These are phyloP conservation scores for Nemania sp. DNA, from an alignment of 2,329 filamentous ascomycete species.

Conservation along the genomic window DNA sequence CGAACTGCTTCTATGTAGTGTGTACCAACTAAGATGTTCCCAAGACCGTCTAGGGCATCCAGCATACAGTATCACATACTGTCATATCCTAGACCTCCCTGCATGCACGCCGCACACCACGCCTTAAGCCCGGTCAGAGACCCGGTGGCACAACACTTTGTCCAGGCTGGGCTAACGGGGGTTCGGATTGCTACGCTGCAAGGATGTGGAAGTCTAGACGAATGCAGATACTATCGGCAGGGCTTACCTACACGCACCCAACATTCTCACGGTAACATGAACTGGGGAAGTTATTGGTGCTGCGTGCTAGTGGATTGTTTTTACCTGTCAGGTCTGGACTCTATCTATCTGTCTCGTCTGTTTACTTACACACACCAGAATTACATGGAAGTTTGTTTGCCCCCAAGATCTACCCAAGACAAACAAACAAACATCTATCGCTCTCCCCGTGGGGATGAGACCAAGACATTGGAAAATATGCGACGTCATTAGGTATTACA, in stretches of 20 bases:
- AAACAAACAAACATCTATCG: background rate
- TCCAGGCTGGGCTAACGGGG: slow-evolving; percentile 7
- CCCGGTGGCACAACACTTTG: slow-evolving; percentile 23
- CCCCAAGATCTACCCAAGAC: too few relatives aligned
- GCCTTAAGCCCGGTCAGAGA: slow-evolving; percentile 23
- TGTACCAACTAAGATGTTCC: slow-evolving; percentile 21
- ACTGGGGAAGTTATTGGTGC: background rate
- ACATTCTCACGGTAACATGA: background rate
- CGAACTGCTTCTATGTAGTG: background rate
- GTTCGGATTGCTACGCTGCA: slow-evolving; percentile 20
- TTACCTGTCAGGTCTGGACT: background rate
- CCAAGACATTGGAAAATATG: background rate
- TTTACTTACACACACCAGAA: background rate
- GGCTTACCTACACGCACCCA: slow-evolving; percentile 12
- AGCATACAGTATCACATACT: slow-evolving; percentile 32
- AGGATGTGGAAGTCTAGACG: slow-evolving; percentile 9
- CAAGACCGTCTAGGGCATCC: slow-evolving; percentile 16
- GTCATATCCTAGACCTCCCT: slow-evolving; percentile 15
- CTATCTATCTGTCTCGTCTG: background rate
- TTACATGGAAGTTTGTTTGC: background rate
- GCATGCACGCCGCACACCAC: slow-evolving; percentile 13
- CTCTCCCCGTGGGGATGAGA: background rate
- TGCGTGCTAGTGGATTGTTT: background rate
- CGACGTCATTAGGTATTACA: background rate
- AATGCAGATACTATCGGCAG: slow-evolving; percentile 29